Conservation (phyloP, 1,284 basidiomycete genomes). For the Leccinum solheimii region DNA sequence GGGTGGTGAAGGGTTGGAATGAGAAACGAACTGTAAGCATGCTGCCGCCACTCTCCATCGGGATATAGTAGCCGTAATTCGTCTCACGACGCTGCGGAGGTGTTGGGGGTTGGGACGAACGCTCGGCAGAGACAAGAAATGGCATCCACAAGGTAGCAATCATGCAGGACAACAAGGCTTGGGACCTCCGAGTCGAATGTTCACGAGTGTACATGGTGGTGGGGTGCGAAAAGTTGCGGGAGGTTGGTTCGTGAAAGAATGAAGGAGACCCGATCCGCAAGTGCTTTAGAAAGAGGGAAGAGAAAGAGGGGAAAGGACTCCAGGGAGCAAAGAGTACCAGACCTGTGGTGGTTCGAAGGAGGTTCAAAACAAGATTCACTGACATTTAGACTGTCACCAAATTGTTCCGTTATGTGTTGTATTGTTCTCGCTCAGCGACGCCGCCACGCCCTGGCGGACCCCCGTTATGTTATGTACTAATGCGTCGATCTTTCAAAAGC, state of each 20-base stretch:
- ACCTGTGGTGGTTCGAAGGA: not conserved
- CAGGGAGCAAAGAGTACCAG: slow-evolving; percentile 1
- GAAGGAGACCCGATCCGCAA: not conserved
- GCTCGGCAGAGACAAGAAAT: slow-evolving; percentile 7
- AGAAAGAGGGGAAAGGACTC: not conserved
- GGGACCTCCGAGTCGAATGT: not conserved
- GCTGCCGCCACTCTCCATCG: slow-evolving; percentile 41
- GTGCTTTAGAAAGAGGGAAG: not conserved
- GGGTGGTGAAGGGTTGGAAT: not conserved
- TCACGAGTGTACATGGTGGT: slow-evolving; percentile 7
- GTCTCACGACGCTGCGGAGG: slow-evolving; percentile 25
- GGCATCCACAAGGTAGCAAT: slow-evolving; percentile 8
- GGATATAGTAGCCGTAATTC: slow-evolving; percentile 47
- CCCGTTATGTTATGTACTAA: not conserved
- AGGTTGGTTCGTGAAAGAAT: not conserved
- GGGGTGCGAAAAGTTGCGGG: not conserved
- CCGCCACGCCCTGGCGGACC: not conserved
- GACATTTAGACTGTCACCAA: not conserved
- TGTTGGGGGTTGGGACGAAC: not conserved
- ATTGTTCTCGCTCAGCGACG: not conserved
- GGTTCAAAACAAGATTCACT: slow-evolving; percentile 2
- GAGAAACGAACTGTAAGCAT: slow-evolving; percentile 47
- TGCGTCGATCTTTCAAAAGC: slow-evolving; percentile 3
- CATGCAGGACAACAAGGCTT: slow-evolving; percentile 12
- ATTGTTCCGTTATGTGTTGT: not conserved